phyloP scores from a whole-genome alignment of 169 alveolate genomes.

The Cryptosporidium viatorum region DNA sequence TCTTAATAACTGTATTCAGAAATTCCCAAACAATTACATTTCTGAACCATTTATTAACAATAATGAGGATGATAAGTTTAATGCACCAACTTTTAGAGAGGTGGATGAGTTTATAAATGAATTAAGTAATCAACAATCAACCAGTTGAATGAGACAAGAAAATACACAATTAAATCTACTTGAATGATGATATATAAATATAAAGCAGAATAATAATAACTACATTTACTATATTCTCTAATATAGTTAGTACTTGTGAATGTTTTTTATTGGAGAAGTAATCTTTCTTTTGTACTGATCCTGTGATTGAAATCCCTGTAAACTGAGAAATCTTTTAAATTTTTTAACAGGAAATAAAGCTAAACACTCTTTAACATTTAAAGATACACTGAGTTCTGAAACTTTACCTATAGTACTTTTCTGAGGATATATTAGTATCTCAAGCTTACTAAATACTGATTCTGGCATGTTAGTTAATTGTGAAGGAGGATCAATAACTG shows the following conservation, averaged over 20 bases:
- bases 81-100: too few species aligned
- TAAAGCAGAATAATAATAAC: too few species aligned
- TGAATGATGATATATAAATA: too few species aligned
- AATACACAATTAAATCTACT: not conserved
- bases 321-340: conserved; percentile 16
- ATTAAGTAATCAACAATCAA: too few species aligned
- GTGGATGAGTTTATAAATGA: not conserved
- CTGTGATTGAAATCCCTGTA: not conserved
- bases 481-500: conserved; percentile 48
- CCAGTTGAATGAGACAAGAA: not conserved
- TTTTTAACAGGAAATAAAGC: conserved; percentile 42
- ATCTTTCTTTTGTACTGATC: conserved; percentile 3
- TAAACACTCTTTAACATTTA: conserved; percentile 42
- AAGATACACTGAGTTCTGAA: conserved; percentile 11
- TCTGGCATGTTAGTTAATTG: conserved; percentile 41
- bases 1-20: conserved; percentile 4
- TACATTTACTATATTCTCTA: not conserved
- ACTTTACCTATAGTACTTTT: conserved; percentile 32
- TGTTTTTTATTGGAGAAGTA: conserved; percentile 39
- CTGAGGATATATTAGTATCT: conserved; percentile 20
- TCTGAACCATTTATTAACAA: not conserved
- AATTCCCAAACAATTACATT: not conserved
- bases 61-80: not conserved
- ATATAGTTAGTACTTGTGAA: conserved; percentile 4
- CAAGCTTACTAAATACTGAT: conserved; percentile 43